phyloP scores from a whole-genome alignment of 805 yeast species.

The Wickerhamomyces queroliae region DNA sequence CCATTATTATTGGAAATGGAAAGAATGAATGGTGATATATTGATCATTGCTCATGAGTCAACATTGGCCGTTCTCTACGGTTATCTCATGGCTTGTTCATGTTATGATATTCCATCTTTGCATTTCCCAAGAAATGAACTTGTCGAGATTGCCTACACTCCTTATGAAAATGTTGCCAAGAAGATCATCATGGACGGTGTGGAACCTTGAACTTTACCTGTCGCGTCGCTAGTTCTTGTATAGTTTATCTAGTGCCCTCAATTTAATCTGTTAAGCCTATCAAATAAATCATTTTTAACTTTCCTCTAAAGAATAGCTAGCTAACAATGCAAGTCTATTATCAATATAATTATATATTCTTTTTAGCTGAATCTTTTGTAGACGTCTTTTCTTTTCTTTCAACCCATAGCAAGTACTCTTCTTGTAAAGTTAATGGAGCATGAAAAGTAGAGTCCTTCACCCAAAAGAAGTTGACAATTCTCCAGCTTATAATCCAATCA shows the following conservation, averaged over 20 bases:
- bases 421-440: slow-evolving; percentile 38
- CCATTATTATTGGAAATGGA: slow-evolving; percentile 93
- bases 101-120: slow-evolving; percentile 77
- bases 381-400: slow-evolving; percentile 14
- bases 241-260: no score
- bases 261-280: no score
- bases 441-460: slow-evolving; percentile 57
- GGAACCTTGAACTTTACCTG: slow-evolving; percentile 2
- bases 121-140: slow-evolving; percentile 77
- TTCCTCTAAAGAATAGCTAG: no score
- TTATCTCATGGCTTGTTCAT: slow-evolving; percentile 87
- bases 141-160: slow-evolving; percentile 82
- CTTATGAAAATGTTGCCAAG: slow-evolving; percentile 69
- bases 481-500: slow-evolving; percentile 57
- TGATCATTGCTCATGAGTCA: slow-evolving; percentile 91
- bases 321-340: no score
- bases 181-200: slow-evolving; percentile 34
- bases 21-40: slow-evolving; percentile 78
- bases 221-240: no score
- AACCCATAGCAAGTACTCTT: slow-evolving; percentile 36
- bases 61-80: slow-evolving; percentile 88
- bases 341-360: no score
- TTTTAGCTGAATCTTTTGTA: neutral
- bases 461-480: slow-evolving; percentile 42
- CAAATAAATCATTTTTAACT: no score